Evolutionary conservation across 2,329 filamentous ascomycete species (phyloP), one percentile per base, ranked within the genome.

Genomic region (Hymenoscyphus infarciens): DNA sequence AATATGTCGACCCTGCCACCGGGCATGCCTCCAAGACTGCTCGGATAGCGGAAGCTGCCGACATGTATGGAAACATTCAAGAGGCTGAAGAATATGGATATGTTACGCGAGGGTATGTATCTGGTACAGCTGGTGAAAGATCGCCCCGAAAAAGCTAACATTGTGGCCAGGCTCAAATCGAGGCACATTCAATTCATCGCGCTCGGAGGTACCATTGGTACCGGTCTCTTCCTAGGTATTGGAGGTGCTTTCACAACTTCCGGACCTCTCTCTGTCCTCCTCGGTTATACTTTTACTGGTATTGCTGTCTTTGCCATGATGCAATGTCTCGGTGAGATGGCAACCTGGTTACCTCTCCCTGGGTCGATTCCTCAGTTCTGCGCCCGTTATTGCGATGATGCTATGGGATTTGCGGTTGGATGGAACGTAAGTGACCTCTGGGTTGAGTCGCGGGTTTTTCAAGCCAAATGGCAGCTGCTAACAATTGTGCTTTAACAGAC

Each of bases 131-230:
- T 39, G 5, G 22, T 25, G n/a, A 27, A 19, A 42, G 35, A 25
- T 13, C 4, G 38, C 25, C 5, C 45, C 19, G 6, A 11, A 15
- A 25, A 45, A n/a, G n/a, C 38, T 57, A 25, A 57, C 31, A 42
- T 39, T 45, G 19, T 58, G 42, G 56, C 4, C 49, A 73, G 72
- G 54, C 61, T 72, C 35, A 72, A 73, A 61, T 81, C 80, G 42
- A 78, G 82, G 66, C 83, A 85, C 71, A 82, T 85, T 58, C 77
- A 84, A 65, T 83, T 85, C 70, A 86, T 87, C 69, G 83, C 83
- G 15, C 77, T 86, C 15, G 82, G 83, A 61, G 83, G 83, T 62
- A 83, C 82, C 4, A 85, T 86, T 63, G 76, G 80, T 49, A 83
- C 82, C 2, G 82, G 82, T 64, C 73, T 84, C 0, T 84, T 86